phyloP scores from a whole-genome alignment of 2,329 filamentous ascomycete genomes.

The Cladophialophora chaetospira region DNA sequence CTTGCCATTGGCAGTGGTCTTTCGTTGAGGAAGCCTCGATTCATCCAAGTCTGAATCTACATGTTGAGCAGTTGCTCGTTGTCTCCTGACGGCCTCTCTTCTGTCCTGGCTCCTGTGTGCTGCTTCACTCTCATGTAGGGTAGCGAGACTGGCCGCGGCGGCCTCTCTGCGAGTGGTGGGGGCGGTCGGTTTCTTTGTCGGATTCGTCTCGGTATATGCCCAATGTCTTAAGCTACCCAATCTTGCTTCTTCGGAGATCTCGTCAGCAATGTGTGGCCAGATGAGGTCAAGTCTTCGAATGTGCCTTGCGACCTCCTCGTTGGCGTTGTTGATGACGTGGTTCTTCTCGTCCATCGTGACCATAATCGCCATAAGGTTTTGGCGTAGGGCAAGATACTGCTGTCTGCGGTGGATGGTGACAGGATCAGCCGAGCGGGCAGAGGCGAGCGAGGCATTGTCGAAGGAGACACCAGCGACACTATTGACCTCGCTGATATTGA shows the following conservation, averaged over 20 bases:
- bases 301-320: constrained; percentile 83
- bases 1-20: constrained; percentile 67
- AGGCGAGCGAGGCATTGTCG: constrained; percentile 30
- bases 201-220: constrained; percentile 88
- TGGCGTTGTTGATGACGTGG: constrained; percentile 89
- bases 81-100: constrained; percentile 68
- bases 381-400: constrained; percentile 75
- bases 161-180: constrained; percentile 64
- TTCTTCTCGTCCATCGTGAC: constrained; percentile 96
- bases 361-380: constrained; percentile 80
- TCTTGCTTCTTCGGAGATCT: constrained; percentile 93
- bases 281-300: constrained; percentile 81
- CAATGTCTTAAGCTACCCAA: constrained; percentile 90
- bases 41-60: constrained; percentile 82
- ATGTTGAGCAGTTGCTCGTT: constrained; percentile 55
- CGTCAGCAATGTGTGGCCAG: constrained; percentile 80
- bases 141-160: constrained; percentile 42
- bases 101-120: constrained; percentile 80
- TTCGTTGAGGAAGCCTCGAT: constrained; percentile 41
- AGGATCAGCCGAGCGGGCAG: constrained; percentile 23
- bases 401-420: constrained; percentile 54
- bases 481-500: constrained; percentile 23
- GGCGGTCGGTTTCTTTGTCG: constrained; percentile 54
- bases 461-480: constrained; percentile 27
- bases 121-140: constrained; percentile 75